These are phyloP conservation scores for Zygnema cylindricum DNA, from an alignment of 139 green algal genomes.

Conservation along the genomic window DNA sequence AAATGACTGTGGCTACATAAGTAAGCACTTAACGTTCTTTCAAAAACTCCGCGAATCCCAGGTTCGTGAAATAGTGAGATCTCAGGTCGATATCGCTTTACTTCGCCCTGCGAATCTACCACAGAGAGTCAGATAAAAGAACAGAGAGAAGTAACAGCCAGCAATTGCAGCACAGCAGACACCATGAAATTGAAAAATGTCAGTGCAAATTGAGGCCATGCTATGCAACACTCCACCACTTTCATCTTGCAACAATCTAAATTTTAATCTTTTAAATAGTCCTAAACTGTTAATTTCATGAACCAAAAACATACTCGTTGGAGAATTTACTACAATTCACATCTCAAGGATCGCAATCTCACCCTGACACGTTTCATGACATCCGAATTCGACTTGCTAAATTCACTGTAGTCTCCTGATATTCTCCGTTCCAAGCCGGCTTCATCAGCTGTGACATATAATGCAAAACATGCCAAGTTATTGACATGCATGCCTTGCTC, in stretches of 20 bases:
- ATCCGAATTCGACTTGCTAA: conserved; percentile 17
- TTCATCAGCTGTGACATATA: neutral
- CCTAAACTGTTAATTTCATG: too few species aligned
- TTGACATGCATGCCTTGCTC: too few species aligned
- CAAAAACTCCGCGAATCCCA: neutral
- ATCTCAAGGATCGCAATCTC: neutral
- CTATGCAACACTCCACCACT: too few species aligned
- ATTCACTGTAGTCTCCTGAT: conserved; percentile 9
- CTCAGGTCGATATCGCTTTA: conserved; percentile 17
- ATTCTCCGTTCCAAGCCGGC: conserved; percentile 8
- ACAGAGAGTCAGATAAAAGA: neutral
- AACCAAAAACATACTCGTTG: too few species aligned
- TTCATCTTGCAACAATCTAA: too few species aligned
- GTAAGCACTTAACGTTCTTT: conserved; percentile 14
- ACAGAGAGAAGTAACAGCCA: neutral
- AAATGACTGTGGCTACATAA: conserved; percentile 10
- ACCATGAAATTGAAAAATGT: too few species aligned
- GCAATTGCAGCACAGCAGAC: too few species aligned
- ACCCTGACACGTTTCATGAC: conserved; percentile 15
- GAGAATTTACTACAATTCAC: too few species aligned
- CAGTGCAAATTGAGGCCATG: too few species aligned
- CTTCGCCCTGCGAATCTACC: neutral
- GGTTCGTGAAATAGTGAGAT: neutral
- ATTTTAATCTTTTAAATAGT: too few species aligned
- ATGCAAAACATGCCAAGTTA: too few species aligned